Conservation (phyloP, 2,329 filamentous ascomycete genomes). For the Raffaelea arxii region DNA sequence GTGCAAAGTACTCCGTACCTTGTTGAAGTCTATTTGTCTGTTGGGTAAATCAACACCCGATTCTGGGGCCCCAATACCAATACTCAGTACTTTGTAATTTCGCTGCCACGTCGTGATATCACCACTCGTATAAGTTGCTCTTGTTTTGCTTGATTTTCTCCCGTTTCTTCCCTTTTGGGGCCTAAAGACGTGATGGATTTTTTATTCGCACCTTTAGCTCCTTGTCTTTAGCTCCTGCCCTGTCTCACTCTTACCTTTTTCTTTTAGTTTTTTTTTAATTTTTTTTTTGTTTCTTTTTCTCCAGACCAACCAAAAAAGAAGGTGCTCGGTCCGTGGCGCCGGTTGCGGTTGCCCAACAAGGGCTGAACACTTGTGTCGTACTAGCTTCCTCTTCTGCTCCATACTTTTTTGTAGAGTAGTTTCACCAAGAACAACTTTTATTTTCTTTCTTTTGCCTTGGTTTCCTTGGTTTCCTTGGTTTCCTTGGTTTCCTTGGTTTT, state of each 20-base stretch:
- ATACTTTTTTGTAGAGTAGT: neutral
- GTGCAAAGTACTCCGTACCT: too few relatives aligned
- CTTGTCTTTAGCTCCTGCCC: neutral
- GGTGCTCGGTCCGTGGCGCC: too few relatives aligned
- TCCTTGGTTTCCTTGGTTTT: neutral
- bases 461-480: too few relatives aligned
- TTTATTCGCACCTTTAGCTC: neutral
- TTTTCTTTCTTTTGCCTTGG: neutral
- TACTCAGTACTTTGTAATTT: too few relatives aligned
- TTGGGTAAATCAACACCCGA: too few relatives aligned
- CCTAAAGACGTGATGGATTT: constrained; percentile 1
- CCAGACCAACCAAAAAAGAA: too few relatives aligned
- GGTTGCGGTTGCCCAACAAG: too few relatives aligned
- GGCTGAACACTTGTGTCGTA: too few relatives aligned
- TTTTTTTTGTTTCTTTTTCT: neutral
- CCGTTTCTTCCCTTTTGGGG: neutral
- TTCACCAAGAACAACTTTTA: neutral
- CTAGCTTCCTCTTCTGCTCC: too few relatives aligned
- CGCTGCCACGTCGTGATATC: too few relatives aligned
- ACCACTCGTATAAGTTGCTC: neutral
- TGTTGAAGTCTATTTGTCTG: neutral
- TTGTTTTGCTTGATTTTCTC: neutral
- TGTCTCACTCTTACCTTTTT: neutral
- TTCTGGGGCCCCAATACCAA: too few relatives aligned
- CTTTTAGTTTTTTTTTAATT: neutral